Conservation (phyloP, 805 yeast genomes). For the Wickerhamomyces silvicola region DNA sequence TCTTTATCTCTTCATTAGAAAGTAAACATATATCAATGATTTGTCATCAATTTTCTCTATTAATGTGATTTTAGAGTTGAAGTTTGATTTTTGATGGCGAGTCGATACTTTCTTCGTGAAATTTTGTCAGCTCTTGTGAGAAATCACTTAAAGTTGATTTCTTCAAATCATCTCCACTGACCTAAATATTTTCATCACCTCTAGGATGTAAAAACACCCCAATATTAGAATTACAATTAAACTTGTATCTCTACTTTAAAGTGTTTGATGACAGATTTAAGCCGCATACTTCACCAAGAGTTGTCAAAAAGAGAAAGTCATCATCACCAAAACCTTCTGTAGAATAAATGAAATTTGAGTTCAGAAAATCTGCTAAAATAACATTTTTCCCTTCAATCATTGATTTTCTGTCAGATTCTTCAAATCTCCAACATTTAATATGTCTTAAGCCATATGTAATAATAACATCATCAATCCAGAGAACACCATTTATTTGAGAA, state of each 20-base stretch:
- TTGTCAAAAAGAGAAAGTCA: constrained; percentile 18
- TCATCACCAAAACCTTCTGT: constrained; percentile 20
- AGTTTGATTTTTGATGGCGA: constrained; percentile 22
- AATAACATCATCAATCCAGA: constrained; percentile 46
- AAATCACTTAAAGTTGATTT: constrained; percentile 17
- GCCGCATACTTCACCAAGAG: constrained; percentile 20
- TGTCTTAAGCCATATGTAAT: constrained; percentile 58
- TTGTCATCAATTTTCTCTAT: constrained; percentile 21
- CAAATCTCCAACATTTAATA: constrained; percentile 54
- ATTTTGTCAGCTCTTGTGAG: constrained; percentile 20
- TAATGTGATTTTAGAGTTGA: constrained; percentile 13
- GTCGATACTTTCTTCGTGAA: constrained; percentile 27
- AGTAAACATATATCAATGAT: constrained; percentile 29
- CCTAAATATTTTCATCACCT: constrained; percentile 23
- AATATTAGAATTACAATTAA: constrained; percentile 3
- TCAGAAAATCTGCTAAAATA: constrained; percentile 42
- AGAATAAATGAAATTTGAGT: constrained; percentile 40
- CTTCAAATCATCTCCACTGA: constrained; percentile 15
- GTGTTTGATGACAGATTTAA: constrained; percentile 12
- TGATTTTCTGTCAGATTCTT: constrained; percentile 19
- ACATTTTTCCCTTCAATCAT: constrained; percentile 54
- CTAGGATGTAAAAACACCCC: constrained; percentile 17
- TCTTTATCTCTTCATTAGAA: constrained; percentile 30
- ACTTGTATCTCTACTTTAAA: constrained; percentile 10
- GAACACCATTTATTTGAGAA: constrained; percentile 45